A percentile compares a stretch with the other conserved stretches of the same genome.
Conservation (phyloP, 2,329 filamentous ascomycete species). For the Trichoderma sp. region DNA sequence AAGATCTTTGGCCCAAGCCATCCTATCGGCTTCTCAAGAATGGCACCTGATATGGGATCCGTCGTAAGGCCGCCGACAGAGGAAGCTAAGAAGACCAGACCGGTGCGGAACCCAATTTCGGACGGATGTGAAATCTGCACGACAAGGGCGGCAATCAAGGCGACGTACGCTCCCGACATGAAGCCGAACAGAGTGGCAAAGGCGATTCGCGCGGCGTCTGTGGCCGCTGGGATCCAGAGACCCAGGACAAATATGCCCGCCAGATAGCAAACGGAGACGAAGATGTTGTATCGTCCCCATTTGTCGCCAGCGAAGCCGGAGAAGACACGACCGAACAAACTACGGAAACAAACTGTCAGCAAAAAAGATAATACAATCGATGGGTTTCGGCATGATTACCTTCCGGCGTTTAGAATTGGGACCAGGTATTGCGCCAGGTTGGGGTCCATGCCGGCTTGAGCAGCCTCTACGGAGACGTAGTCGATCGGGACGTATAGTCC, state of each 20-base stretch:
- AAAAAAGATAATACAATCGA: neutral
- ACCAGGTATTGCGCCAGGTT: slow-evolving; percentile 33
- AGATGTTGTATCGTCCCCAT: slow-evolving; percentile 38
- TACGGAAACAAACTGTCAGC: neutral
- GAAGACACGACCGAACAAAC: slow-evolving; percentile 34
- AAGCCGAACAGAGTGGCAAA: slow-evolving; percentile 43
- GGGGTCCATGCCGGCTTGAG: slow-evolving; percentile 31
- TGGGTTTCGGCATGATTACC: slow-evolving; percentile 13
- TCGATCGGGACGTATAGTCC: slow-evolving; percentile 42
- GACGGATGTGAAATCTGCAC: slow-evolving; percentile 56
- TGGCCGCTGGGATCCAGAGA: slow-evolving; percentile 44
- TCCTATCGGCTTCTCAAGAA: slow-evolving; percentile 37
- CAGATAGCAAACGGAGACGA: slow-evolving; percentile 47
- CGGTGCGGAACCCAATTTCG: slow-evolving; percentile 40
- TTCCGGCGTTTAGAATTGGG: slow-evolving; percentile 35
- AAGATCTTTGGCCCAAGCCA: slow-evolving; percentile 46
- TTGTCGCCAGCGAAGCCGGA: slow-evolving; percentile 35
- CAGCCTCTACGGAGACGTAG: slow-evolving; percentile 35
- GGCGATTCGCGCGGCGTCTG: slow-evolving; percentile 35
- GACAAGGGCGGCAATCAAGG: slow-evolving; percentile 39
- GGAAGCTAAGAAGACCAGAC: slow-evolving; percentile 53
- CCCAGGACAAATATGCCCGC: slow-evolving; percentile 40
- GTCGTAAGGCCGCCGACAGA: slow-evolving; percentile 60
- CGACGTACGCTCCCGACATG: slow-evolving; percentile 41
- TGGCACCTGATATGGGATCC: slow-evolving; percentile 58